Evolutionary conservation across 768 basidiomycete genomes (phyloP).

Genomic region (Suillus cothurnatus): DNA sequence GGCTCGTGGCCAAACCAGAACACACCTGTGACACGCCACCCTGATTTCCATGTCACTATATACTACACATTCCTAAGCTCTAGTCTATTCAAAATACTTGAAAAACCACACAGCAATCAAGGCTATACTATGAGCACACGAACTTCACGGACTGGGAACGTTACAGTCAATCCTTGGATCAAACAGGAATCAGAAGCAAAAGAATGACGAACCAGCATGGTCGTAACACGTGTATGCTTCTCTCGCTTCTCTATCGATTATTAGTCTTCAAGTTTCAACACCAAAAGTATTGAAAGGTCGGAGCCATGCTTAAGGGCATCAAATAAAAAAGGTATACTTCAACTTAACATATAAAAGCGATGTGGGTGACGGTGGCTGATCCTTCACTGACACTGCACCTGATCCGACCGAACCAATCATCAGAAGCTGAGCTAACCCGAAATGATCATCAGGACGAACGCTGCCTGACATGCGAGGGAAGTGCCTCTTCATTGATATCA

Average conservation of each 20-base stretch:
- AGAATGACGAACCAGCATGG: conserved; percentile 3
- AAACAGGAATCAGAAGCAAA: conserved; percentile 3
- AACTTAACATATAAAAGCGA: not conserved
- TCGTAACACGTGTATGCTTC: conserved; percentile 2
- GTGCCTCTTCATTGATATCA: not conserved
- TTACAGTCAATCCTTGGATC: not conserved
- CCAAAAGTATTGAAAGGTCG: not conserved
- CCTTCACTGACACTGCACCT: not conserved
- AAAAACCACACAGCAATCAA: not conserved
- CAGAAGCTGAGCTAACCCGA: not conserved
- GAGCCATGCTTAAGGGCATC: not conserved
- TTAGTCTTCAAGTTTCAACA: not conserved
- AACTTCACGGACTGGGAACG: conserved; percentile 1
- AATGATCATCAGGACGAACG: not conserved
- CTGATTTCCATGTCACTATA: conserved; percentile 20
- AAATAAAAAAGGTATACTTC: not conserved
- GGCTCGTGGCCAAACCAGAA: conserved; percentile 21
- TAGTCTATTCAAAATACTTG: not conserved
- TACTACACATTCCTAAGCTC: conserved; percentile 4
- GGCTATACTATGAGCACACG: not conserved
- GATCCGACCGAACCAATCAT: conserved; percentile 5
- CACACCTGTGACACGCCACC: conserved; percentile 35
- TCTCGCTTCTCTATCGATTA: conserved; percentile 5
- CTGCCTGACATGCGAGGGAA: conserved; percentile 4
- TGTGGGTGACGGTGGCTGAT: not conserved